A percentile compares a stretch with the other conserved stretches of the same genome.
Evolutionary conservation across 768 basidiomycete genomes (phyloP).

Genomic region (Leucosporidium creatinivorum): DNA sequence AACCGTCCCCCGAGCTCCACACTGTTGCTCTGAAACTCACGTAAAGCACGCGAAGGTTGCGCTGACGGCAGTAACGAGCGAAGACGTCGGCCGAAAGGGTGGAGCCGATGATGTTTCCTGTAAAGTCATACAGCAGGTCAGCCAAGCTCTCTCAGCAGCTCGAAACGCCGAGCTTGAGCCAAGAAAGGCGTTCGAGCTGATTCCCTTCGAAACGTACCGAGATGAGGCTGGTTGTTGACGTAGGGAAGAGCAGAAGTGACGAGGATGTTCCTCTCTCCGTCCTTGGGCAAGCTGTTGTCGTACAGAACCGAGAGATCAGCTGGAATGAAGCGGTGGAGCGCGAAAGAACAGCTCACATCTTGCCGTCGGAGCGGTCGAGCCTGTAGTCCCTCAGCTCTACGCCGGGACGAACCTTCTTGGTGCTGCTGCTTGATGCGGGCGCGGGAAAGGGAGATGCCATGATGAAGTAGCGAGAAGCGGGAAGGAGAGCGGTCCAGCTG

Average conservation of each 20-base stretch:
- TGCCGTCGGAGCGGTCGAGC: constrained; percentile 21
- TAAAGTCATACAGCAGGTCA: constrained; percentile 60
- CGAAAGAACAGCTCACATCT: constrained; percentile 15
- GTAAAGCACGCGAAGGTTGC: constrained; percentile 84
- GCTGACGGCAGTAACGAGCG: constrained; percentile 69
- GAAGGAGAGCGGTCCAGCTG: no score
- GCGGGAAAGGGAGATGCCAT: no score
- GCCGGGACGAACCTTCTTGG: constrained; percentile 19
- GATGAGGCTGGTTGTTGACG: constrained; percentile 36
- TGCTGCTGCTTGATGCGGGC: no score
- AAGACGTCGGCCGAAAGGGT: constrained; percentile 95
- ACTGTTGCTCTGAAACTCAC: constrained; percentile 24
- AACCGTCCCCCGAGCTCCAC: background rate
- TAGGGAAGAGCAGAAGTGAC: constrained; percentile 94
- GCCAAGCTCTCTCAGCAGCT: constrained; percentile 44
- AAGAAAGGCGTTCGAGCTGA: background rate
- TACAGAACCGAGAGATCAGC: background rate
- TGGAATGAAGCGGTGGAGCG: background rate
- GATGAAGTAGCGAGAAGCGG: no score
- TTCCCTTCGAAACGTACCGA: constrained; percentile 16
- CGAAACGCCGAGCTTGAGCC: background rate
- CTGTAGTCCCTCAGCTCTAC: constrained; percentile 23
- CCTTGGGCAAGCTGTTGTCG: constrained; percentile 58
- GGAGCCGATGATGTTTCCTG: constrained; percentile 88
- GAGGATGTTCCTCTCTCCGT: constrained; percentile 78